Percentiles rank a stretch among this genome's conserved stretches.
phyloP scores from a whole-genome alignment of 1,139 yeast species.

The Yamadazyma spencermartinsiae region DNA sequence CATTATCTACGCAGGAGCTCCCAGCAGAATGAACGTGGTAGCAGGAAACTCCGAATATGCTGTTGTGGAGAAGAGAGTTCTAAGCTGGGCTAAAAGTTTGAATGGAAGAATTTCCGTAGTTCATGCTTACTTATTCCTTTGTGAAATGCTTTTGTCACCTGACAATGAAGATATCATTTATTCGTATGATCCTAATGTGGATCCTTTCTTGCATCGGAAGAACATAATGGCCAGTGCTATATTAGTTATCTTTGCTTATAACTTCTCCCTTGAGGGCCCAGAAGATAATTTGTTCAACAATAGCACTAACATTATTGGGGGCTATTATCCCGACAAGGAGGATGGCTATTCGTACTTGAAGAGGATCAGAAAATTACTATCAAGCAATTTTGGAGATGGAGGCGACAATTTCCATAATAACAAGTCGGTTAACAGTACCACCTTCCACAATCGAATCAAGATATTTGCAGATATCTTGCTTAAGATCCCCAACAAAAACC shows the following conservation, averaged over 20 bases:
- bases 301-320: conserved; percentile 1
- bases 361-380: conserved; percentile 36
- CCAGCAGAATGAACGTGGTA: conserved; percentile 70
- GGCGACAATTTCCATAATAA: conserved; percentile 7
- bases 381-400: conserved; percentile 4
- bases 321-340: conserved; percentile 27
- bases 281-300: conserved; percentile 34
- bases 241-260: conserved; percentile 60
- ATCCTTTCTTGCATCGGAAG: conserved; percentile 56
- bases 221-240: conserved; percentile 55
- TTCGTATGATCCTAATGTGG: conserved; percentile 48
- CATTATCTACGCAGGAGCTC: conserved; percentile 74
- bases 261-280: conserved; percentile 54
- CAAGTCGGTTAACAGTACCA: conserved; percentile 7
- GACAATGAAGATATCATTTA: conserved; percentile 30
- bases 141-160: conserved; percentile 57
- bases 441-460: conserved; percentile 17
- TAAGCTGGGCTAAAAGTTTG: conserved; percentile 41
- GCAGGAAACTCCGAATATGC: conserved; percentile 53
- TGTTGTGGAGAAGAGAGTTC: conserved; percentile 47
- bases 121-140: conserved; percentile 58
- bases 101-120: conserved; percentile 42
- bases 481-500: conserved; percentile 21
- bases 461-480: conserved; percentile 17
- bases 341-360: conserved; percentile 38